Percentiles rank a stretch among this genome's conserved stretches.
Evolutionary conservation across 805 yeast genomes (phyloP).

Genomic region (Saccharomycopsis olivae): DNA sequence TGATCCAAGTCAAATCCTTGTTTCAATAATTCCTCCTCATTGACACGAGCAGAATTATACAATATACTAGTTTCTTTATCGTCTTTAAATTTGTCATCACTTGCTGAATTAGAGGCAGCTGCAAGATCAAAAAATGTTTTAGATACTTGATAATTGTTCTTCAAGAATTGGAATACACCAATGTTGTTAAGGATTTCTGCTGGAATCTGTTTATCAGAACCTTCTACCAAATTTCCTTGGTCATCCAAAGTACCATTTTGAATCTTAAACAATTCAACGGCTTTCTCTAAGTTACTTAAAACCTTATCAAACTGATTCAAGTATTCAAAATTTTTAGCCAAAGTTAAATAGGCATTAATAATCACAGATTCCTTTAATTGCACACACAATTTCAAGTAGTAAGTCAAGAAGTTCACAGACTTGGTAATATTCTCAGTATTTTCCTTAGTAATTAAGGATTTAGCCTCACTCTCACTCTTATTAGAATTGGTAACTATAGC

Average conservation of each 20-base stretch:
- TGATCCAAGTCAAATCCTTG: conserved; percentile 19
- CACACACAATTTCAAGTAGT: conserved; percentile 52
- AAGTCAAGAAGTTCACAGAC: conserved; percentile 58
- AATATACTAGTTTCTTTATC: conserved; percentile 34
- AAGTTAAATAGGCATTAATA: conserved; percentile 53
- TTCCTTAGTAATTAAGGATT: conserved; percentile 19
- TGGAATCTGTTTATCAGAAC: conserved; percentile 28
- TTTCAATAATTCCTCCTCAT: conserved; percentile 31
- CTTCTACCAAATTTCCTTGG: conserved; percentile 20
- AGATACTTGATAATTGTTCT: conserved; percentile 50
- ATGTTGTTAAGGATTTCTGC: conserved; percentile 67
- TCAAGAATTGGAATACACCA: conserved; percentile 71
- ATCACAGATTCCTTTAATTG: conserved; percentile 47
- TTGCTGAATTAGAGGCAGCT: conserved; percentile 22
- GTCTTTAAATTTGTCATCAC: conserved; percentile 15
- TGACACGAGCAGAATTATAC: conserved; percentile 71
- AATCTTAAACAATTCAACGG: conserved; percentile 39
- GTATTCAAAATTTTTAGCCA: conserved; percentile 62
- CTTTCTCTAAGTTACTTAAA: conserved; percentile 48
- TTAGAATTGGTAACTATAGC: conserved; percentile 16
- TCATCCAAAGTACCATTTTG: conserved; percentile 27
- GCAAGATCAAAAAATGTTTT: conserved; percentile 44
- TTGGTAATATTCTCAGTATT: conserved; percentile 29
- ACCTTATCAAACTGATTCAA: conserved; percentile 55
- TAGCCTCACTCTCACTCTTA: conserved; percentile 14